phyloP scores from a whole-genome alignment of 2,329 filamentous ascomycete genomes.

The Aspergillus neotritici region DNA sequence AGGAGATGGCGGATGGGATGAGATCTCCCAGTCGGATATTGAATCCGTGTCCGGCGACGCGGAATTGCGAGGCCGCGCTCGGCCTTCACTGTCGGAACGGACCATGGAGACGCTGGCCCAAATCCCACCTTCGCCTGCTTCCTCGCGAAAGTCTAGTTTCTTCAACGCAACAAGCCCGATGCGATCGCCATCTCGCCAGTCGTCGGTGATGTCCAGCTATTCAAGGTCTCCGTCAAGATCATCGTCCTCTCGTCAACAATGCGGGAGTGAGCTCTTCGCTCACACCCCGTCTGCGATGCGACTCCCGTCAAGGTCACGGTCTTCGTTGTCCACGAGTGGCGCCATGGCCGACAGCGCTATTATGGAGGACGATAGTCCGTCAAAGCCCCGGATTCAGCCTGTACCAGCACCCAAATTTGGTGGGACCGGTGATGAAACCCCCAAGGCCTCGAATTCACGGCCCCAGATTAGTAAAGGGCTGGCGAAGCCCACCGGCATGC shows the following conservation, averaged over 20 bases:
- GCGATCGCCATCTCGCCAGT: constrained; percentile 57
- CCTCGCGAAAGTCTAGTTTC: constrained; percentile 65
- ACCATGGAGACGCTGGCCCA: constrained; percentile 79
- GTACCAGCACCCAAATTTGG: constrained; percentile 11
- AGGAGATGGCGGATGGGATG: constrained; percentile 8
- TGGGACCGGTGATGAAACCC: constrained; percentile 44
- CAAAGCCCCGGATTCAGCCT: constrained; percentile 19
- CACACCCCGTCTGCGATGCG: constrained; percentile 28
- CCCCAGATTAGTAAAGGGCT: constrained; percentile 51
- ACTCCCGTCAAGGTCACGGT: constrained; percentile 30
- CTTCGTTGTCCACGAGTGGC: constrained; percentile 20
- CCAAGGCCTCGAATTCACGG: constrained; percentile 46
- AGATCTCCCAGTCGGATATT: constrained; percentile 11
- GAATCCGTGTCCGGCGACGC: constrained; percentile 14
- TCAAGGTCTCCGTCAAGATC: constrained; percentile 34
- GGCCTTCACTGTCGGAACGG: constrained; percentile 61
- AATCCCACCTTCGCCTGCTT: constrained; percentile 69
- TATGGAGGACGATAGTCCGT: constrained; percentile 16
- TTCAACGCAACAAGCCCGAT: constrained; percentile 60
- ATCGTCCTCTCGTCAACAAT: constrained; percentile 47
- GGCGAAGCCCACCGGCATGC: constrained; percentile 45
- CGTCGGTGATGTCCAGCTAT: constrained; percentile 52
- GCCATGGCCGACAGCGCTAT: constrained; percentile 11
- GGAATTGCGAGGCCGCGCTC: constrained; percentile 22
- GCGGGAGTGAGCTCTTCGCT: constrained; percentile 48